Base-by-base conservation (phyloP, 345 rosid species). In the Fremontodendron californicum region DNA sequence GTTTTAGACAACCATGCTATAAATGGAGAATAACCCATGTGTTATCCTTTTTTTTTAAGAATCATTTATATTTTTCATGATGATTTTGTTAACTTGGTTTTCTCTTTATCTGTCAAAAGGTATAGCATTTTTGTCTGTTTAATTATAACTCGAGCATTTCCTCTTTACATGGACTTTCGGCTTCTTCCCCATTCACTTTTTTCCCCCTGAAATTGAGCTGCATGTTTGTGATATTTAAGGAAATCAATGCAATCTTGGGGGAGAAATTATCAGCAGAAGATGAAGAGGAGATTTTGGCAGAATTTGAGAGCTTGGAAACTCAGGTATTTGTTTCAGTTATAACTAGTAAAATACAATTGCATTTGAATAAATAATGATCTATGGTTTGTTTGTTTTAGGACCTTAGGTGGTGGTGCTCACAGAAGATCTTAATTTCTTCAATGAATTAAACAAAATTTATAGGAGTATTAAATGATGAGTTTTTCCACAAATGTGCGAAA, bases 251-350 rank as follows among this genome's bases (percentile, higher is more conserved):
- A n/a, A 89, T 90, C 40, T 82, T 95, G 87, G 99, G 98, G 29
- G 99, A 95, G 83, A 88, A 92, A 83, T 79, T 95, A 75, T 92
- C 98, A 57, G 91, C 90, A 78, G 96, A 93, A 82, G 99, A 95
- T 77, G 99, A 95, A 88, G 98, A 92, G 81, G 97, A 95, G 81
- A 84, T 95, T 81, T 85, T 91, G 72, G 96, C 98, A n/a, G 99
- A 95, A 85, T 93, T 93, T 29, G 97, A 95, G 70, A 86, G 85
- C 85, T 83, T 95, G 78, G 99, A 92, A 87, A 81, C 80, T 78
- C 88, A 85, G 96, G 98, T 95, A 88, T 62, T 51, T 75, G 46
- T 64, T 35, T 57, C 33, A 23, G 46, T 65, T 65, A 29, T 70
- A 48, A 18, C 21, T 29, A 25, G 39, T 48, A 48, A 29, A 48